phyloP scores from a whole-genome alignment of 129 eudicot species.

The Flaveria linearis region DNA sequence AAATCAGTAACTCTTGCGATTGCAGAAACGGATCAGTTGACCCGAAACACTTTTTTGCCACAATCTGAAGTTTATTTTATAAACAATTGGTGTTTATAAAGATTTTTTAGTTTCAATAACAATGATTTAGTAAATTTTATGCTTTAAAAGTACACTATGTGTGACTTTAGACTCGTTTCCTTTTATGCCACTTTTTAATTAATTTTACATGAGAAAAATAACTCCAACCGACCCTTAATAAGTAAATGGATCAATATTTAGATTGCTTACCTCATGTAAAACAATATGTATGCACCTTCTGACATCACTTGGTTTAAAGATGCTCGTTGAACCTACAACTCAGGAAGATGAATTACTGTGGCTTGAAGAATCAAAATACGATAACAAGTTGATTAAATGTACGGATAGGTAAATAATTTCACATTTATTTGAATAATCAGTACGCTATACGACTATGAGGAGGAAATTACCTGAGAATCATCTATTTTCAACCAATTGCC shows the following conservation, averaged over 20 bases:
- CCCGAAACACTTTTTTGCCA: background rate
- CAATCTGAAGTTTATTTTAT: background rate
- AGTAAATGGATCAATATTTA: background rate
- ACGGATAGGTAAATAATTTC: background rate
- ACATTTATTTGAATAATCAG: conserved; percentile 9
- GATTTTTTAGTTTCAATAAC: background rate
- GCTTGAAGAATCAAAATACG: background rate
- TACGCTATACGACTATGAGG: background rate
- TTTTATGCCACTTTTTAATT: background rate
- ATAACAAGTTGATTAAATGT: background rate
- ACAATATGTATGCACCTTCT: conserved; percentile 92
- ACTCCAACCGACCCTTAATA: background rate
- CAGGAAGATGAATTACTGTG: background rate
- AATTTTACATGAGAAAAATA: background rate
- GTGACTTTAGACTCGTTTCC: background rate
- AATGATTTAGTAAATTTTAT: background rate
- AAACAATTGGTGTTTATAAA: background rate
- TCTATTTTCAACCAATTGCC: conserved; percentile 87
- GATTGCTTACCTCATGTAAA: conserved; percentile 77
- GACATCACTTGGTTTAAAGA: conserved; percentile 82
- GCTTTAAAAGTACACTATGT: background rate
- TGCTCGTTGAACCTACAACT: conserved; percentile 70
- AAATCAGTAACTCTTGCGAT: background rate
- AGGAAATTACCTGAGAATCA: conserved; percentile 67
- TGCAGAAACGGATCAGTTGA: background rate